phyloP scores from a whole-genome alignment of 164 flowering plant species.

The Litsea cubeba region DNA sequence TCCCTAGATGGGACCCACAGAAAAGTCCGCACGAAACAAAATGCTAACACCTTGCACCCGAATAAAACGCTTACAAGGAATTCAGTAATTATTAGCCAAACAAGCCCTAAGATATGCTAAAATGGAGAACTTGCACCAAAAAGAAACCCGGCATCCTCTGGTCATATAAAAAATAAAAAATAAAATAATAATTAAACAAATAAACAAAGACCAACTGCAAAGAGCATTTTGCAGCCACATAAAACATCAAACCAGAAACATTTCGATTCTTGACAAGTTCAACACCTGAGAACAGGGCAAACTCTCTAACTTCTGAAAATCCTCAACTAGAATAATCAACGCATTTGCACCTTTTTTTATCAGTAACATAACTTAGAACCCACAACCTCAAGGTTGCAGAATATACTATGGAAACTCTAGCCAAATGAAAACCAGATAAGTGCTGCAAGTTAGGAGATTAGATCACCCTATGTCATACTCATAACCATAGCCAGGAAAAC shows the following conservation, averaged over 20 bases:
- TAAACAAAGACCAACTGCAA: not conserved
- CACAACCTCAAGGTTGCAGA: no score
- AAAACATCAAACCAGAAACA: not conserved
- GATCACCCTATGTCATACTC: not conserved
- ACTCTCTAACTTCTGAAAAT: not conserved
- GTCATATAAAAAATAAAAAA: not conserved
- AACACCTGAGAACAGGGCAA: not conserved
- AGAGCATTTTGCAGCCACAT: not conserved
- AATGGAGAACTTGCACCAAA: no score
- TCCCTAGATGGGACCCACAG: no score
- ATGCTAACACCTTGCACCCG: no score
- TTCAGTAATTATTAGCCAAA: no score
- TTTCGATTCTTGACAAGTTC: not conserved
- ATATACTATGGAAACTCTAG: not conserved
- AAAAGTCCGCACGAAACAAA: no score
- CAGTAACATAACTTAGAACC: not conserved
- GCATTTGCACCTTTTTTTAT: not conserved
- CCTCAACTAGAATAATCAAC: not conserved
- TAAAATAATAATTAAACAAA: no score
- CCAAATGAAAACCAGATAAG: not conserved
- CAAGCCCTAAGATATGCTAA: no score
- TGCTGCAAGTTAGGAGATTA: not conserved
- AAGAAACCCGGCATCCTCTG: not conserved
- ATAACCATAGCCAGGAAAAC: conserved; percentile 14
- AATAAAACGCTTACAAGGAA: no score